Base-by-base conservation (phyloP, 2,329 filamentous ascomycete genomes). In the Monosporascus sp. region DNA sequence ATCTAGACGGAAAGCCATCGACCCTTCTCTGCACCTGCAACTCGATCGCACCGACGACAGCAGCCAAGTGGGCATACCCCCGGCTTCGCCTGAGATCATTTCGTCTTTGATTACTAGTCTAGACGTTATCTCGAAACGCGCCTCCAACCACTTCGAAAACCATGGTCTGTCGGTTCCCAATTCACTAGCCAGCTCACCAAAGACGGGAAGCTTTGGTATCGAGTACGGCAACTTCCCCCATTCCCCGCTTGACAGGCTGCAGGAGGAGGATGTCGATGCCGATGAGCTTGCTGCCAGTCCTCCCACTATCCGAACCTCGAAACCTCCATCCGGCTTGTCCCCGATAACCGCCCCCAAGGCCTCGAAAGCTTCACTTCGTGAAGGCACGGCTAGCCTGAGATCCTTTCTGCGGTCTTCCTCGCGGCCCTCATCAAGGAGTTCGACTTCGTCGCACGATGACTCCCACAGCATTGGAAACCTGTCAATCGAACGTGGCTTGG, bases 261-360 rank as follows among this genome's bases (percentile, higher is more conserved):
- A 74, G 45, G 74, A 80, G 48, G 74, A 78, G 37, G 66, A 71
- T 53, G 61, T 74, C 6, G 74, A 78, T 11, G 70, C 85, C 58
- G 79, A 85, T 70, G 80, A 86, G 51, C 72, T 85, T 45, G 78
- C 83, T 31, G 83, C 83, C 22, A 74, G 75, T 47, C 74, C 90
- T 14, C 90, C 91, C 18, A 81, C 93, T 51, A 81, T 95, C 61
- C 85, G 87, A 58, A 96, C 92, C 34, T 83, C 90, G 34, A 92
- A 92, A 68, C 87, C 86, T 7, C 89, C 89, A 0, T 90, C 88
- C 49, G 89, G 88, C 51, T 83, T 85, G 62, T 91, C 88, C 25
- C 73, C 84, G 18, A 72, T 89, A 49, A 90, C 86, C n/a, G 81
- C 85, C 0, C 78, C 79, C 54, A 84, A 77, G 56, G 80, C 72